phyloP scores from a whole-genome alignment of 2,329 filamentous ascomycete species.

The Calonectria fujianensis region DNA sequence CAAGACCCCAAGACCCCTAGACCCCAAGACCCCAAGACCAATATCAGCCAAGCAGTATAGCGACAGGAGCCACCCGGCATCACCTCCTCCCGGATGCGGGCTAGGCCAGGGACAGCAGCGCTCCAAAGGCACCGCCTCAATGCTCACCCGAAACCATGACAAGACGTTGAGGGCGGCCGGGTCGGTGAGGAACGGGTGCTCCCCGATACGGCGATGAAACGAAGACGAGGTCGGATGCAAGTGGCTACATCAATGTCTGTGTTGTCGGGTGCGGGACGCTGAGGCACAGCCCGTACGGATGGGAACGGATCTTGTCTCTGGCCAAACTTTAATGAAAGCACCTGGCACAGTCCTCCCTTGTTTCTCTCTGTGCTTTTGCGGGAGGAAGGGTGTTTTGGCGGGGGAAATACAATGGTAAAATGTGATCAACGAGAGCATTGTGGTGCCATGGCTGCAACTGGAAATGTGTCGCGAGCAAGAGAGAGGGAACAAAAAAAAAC shows the following conservation, averaged over 20 bases:
- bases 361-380: neutral
- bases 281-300: slow-evolving; percentile 28
- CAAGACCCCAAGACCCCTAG: too few relatives aligned
- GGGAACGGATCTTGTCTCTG: slow-evolving; percentile 11
- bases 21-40: too few relatives aligned
- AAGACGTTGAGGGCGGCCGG: slow-evolving; percentile 25
- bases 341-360: neutral
- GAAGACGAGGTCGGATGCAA: slow-evolving; percentile 29
- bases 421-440: neutral
- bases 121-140: slow-evolving; percentile 20
- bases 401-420: neutral
- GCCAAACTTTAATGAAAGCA: slow-evolving; percentile 3
- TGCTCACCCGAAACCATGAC: slow-evolving; percentile 32
- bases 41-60: slow-evolving; percentile 22
- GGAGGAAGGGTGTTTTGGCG: neutral
- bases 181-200: neutral
- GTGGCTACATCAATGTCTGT: slow-evolving; percentile 1
- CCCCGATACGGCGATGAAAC: slow-evolving; percentile 39
- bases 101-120: neutral
- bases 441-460: slow-evolving; percentile 4
- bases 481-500: neutral
- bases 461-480: slow-evolving; percentile 10
- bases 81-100: neutral
- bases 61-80: neutral
- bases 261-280: slow-evolving; percentile 14